A percentile compares a stretch with the other conserved stretches of the same genome.
These are phyloP conservation scores for Pichia sp. DNA, from an alignment of 1,139 yeast genomes.

Conservation along the genomic window DNA sequence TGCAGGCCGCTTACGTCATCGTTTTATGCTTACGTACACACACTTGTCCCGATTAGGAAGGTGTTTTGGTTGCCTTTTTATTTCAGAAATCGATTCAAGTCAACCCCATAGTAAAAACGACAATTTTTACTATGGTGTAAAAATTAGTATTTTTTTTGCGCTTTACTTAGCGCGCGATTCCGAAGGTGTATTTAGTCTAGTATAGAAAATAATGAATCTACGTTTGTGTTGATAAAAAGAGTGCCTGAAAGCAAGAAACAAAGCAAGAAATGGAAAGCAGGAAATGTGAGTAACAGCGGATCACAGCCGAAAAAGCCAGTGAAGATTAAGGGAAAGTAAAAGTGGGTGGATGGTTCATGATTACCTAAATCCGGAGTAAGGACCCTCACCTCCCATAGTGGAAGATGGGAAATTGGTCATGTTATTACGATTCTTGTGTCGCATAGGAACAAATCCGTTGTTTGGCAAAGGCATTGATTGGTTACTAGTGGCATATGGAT, in stretches of 20 bases:
- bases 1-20: no score
- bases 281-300: background rate
- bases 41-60: no score
- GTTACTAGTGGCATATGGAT: background rate
- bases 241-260: background rate
- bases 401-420: slow-evolving; percentile 8
- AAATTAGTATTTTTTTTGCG: no score
- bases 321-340: background rate
- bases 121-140: no score
- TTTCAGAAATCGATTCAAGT: no score
- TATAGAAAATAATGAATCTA: background rate
- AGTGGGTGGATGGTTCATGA: background rate
- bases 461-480: no score
- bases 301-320: no score
- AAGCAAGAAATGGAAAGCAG: background rate
- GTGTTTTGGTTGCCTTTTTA: no score
- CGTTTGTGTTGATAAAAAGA: background rate
- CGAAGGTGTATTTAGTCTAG: no score
- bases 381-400: slow-evolving; percentile 17
- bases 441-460: slow-evolving; percentile 9
- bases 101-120: no score
- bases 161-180: no score
- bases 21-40: no score
- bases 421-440: slow-evolving; percentile 4
- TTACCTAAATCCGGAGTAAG: slow-evolving; percentile 22